Evolutionary conservation across 495 filamentous ascomycete genomes (phyloP), one percentile per base, ranked within the genome.

Genomic region (Xylaria longipes): DNA sequence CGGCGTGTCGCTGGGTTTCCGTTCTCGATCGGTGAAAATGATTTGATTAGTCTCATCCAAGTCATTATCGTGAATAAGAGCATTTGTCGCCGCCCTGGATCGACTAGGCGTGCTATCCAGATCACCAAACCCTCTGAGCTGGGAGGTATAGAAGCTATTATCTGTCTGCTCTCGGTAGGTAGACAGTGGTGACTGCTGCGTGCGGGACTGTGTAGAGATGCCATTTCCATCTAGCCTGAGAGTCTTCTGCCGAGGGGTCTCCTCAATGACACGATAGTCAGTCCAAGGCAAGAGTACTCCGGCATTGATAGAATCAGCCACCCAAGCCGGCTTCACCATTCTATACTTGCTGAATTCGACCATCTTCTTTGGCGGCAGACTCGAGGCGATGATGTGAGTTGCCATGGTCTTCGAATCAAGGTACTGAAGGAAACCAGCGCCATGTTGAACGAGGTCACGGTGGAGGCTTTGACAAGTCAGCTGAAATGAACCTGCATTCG

Each of bases 311-410:
- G 94, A 97, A 71, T 98, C 96, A 12, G 93, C 90, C 2, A 98
- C 87, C 96, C 96, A 99, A 63, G 94, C 91, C n/a, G 96, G 96
- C 80, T 95, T 97, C 72, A 97, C 96, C 31, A 99, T 93, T 37
- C 94, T 90, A 76, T 97, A 98, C 68, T 88, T 89, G 27, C 82
- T 84, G 72, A 97, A 97, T 71, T 98, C 96, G 41, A 93, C 89
- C 37, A 88, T 87, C 77, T 99, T 99, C 84, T 97, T 98, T 0
- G 93, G 93, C 2, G 96, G 95, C 43, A 99, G 85, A 66, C 89
- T 90, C 57, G 92, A 94, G 6, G 95, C 94, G 76, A 99, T 94
- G 75, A 99, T 97, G 79, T 98, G 97, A 2, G 96, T 99, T 0
- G 94, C 94, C 74, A 89, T 88, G 0, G 95, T 98, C 84, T 98